Conservation (phyloP, 2,329 filamentous ascomycete genomes). For the Septoria petroselini region DNA sequence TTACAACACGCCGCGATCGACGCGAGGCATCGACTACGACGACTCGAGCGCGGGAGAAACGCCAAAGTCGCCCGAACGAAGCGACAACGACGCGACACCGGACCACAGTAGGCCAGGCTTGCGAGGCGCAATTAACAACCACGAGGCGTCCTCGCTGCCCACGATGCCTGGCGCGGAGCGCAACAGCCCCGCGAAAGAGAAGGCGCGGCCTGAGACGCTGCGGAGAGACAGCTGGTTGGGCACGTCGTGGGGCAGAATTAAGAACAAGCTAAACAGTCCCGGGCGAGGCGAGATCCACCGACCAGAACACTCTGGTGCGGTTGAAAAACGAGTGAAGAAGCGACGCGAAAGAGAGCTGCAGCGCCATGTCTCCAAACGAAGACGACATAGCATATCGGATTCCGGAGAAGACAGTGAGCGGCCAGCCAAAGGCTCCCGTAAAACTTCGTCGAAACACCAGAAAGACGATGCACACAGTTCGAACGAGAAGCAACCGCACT, state of each 20-base stretch:
- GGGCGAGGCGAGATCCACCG: slow-evolving; percentile 40
- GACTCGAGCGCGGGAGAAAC: slow-evolving; percentile 52
- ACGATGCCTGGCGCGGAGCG: slow-evolving; percentile 23
- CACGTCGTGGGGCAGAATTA: slow-evolving; percentile 25
- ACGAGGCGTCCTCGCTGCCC: slow-evolving; percentile 22
- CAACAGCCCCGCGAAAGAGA: slow-evolving; percentile 39
- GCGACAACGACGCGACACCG: slow-evolving; percentile 35
- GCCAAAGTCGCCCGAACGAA: slow-evolving; percentile 45
- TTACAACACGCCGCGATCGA: slow-evolving; percentile 41
- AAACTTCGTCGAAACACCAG: slow-evolving; percentile 27
- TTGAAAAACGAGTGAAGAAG: slow-evolving; percentile 40
- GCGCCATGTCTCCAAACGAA: slow-evolving; percentile 26
- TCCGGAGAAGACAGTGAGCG: slow-evolving; percentile 34
- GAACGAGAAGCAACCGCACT: slow-evolving; percentile 27
- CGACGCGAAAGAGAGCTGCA: slow-evolving; percentile 30
- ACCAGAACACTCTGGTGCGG: slow-evolving; percentile 39
- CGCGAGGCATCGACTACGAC: slow-evolving; percentile 36
- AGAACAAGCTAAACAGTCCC: slow-evolving; percentile 39
- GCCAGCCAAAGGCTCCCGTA: slow-evolving; percentile 26
- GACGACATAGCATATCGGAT: slow-evolving; percentile 36
- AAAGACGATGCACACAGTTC: slow-evolving; percentile 11
- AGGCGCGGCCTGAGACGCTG: slow-evolving; percentile 21
- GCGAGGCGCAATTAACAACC: slow-evolving; percentile 26
- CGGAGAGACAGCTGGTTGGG: slow-evolving; percentile 31
- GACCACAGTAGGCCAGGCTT: slow-evolving; percentile 27